Evolutionary conservation across 73 alveolate species (phyloP).

Genomic region (Blepharisma stoltei): DNA sequence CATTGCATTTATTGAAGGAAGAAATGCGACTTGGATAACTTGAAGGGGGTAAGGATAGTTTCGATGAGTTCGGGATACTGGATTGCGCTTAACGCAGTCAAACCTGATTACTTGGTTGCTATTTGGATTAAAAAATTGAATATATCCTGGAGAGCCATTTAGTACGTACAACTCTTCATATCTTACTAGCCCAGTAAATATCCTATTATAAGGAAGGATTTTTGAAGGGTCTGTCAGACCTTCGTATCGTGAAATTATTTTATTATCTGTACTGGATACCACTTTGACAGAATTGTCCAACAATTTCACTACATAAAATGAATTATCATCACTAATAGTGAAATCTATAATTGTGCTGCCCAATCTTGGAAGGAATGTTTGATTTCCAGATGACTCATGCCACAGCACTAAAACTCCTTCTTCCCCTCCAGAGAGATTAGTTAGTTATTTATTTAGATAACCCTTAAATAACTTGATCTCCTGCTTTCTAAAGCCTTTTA

Average conservation of each 20-base stretch:
- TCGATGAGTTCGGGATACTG: neutral
- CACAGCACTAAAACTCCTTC: slow-evolving; percentile 22
- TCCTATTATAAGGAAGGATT: neutral
- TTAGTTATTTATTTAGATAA: no score
- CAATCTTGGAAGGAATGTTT: neutral
- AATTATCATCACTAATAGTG: neutral
- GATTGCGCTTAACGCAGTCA: neutral
- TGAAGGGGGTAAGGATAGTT: slow-evolving; percentile 13
- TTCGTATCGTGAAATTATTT: neutral
- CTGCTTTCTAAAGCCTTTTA: no score
- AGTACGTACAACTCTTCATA: neutral
- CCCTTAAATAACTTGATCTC: no score
- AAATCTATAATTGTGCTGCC: neutral
- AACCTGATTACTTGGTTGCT: neutral
- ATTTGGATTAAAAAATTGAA: neutral
- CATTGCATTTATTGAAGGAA: neutral
- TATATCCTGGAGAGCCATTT: slow-evolving; percentile 19
- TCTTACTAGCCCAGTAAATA: neutral
- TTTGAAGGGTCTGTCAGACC: neutral
- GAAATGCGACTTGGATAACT: neutral
- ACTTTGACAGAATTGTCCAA: neutral
- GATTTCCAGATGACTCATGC: slow-evolving; percentile 5
- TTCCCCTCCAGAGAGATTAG: slow-evolving; percentile 17
- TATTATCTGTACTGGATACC: neutral
- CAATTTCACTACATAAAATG: neutral